These are phyloP conservation scores for Eutrema heterophyllum DNA, from an alignment of 345 rosid genomes.

Conservation along the genomic window DNA sequence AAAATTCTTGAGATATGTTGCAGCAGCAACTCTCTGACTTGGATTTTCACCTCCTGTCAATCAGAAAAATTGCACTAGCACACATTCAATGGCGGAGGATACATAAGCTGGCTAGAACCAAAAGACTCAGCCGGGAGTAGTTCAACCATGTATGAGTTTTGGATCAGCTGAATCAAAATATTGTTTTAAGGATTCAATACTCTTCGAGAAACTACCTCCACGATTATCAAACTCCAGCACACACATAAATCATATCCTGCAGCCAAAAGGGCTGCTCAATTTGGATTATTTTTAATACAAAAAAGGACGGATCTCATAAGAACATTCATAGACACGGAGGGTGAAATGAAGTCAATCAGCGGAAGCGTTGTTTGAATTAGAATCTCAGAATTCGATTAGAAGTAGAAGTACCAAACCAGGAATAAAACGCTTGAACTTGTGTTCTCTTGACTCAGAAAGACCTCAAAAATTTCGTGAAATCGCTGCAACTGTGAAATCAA, in stretches of 20 bases:
- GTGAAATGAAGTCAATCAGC: neutral
- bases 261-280: neutral
- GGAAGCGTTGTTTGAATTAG: neutral
- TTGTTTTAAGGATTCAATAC: neutral
- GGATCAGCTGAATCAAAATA: slow-evolving; percentile 1
- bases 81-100: neutral
- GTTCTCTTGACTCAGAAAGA: neutral
- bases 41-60: slow-evolving; percentile 50
- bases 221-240: neutral
- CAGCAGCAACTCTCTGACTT: slow-evolving; percentile 72
- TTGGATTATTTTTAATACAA: neutral
- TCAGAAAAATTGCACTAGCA: neutral
- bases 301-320: neutral
- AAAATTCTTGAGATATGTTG: slow-evolving; percentile 70
- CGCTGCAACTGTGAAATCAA: slow-evolving; percentile 11
- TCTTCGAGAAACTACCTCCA: neutral
- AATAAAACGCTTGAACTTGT: neutral
- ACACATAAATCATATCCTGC: neutral
- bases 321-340: neutral
- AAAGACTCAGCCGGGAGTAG: neutral
- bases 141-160: neutral
- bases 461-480: neutral
- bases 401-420: neutral
- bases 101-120: neutral
- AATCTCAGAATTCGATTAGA: neutral